Evolutionary conservation across 495 filamentous ascomycete genomes (phyloP), one percentile per base, ranked within the genome.

Genomic region (Tetracladium marchalianum): DNA sequence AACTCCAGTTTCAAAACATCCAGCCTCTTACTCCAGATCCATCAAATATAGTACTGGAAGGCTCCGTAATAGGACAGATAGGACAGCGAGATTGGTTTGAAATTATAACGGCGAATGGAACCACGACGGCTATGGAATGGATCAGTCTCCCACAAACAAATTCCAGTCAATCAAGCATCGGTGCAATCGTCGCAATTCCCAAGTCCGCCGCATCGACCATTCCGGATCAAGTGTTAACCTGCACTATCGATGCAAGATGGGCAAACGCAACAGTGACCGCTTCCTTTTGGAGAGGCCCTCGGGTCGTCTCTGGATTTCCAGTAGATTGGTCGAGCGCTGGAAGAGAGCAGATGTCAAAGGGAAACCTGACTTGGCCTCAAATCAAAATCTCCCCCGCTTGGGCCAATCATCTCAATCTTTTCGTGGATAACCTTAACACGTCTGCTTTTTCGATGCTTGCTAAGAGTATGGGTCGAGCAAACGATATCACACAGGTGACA

Each of bases 171-270:
- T 15, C 34, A 33, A 44, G 41, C 5, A 35, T 51, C 11, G 49
- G 49, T 11, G 49, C 49, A 35, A 18, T 45, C 15, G 48, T 45
- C 10, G 49, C 42, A 12, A 19, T 46, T 19, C 42, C 39, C n/a
- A 17, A 11, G 5, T 31, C 15, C 27, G 46, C 45, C 12, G 16
- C 11, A 15, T 27, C 35, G 11, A 16, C 18, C 15, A 27, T 13
- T 4, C 11, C 42, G 10, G 42, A 17, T 17, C 42, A 51, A 15
- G 12, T 51, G 4, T 9, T 51, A 12, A 36, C 36, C 4, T 51
- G 49, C 18, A 51, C 49, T 2, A 41, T 51, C 15, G 49, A 51
- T 41, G 49, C 49, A 19, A 13, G 49, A 41, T 51, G 49, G 49
- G 42, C 31, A 31, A 51, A 51, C 32, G 35, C 42, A 9, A 51